Base-by-base conservation (phyloP, 768 basidiomycete species). In the Kwoniella dendrophila region DNA sequence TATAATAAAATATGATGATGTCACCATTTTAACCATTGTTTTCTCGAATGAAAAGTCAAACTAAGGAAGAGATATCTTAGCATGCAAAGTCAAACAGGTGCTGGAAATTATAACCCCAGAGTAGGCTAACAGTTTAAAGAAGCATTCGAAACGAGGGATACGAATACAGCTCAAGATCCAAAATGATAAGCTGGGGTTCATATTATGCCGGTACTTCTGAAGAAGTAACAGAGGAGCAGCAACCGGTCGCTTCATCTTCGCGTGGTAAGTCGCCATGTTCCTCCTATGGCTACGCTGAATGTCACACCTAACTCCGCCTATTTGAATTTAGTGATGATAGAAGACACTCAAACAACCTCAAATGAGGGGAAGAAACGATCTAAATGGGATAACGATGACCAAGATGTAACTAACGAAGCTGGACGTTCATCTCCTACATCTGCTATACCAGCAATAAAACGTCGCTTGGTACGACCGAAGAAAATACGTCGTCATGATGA, bases 381-480 rank as follows among this genome's bases (percentile, higher is more conserved):
- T 11, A 65, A 65, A 36, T 65, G 64, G 64, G 49, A 55, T 27
- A 40, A 51, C n/a, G 61, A 56, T n/a, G 50, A 58, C n/a, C n/a
- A n/a, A n/a, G n/a, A n/a, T n/a, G n/a, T n/a, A n/a, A n/a, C n/a
- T n/a, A n/a, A n/a, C 16, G 60, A 57, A 18, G 38, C 8, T 36
- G 45, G 29, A 41, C 32, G 45, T 22, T 20, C 50, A 6, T 60
- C 53, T 11, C 38, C 57, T n/a, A 20, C 34, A 4, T 38, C 59
- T 8, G 5, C 43, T 22, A 30, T 51, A 16, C 54, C 67, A 26
- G 44, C 63, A 8, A 73, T 71, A 34, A 74, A 69, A 44, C 33
- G 59, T 45, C 59, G 72, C 5, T 24, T 71, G 4, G 64, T 74
- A 3, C 59, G 70, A 27, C 70, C 70, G 7, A 71, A 69, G 43